Evolutionary conservation across 2,329 filamentous ascomycete species (phyloP).

Genomic region (Aspergillus eucalypticola): DNA sequence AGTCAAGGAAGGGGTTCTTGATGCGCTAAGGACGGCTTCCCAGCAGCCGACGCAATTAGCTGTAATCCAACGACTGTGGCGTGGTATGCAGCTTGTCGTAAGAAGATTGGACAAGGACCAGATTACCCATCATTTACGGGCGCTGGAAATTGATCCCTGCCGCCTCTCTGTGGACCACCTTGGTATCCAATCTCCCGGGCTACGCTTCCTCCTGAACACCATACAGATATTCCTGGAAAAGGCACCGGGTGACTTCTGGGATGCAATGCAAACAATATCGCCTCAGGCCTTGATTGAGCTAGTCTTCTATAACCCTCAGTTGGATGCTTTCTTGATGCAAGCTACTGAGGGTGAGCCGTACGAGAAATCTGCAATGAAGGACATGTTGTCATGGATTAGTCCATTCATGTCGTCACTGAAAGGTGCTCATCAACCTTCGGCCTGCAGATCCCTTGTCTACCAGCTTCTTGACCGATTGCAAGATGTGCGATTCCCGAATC

Average conservation of each 20-base stretch:
- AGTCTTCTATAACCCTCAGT: constrained; percentile 72
- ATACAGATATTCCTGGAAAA: constrained; percentile 72
- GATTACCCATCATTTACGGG: constrained; percentile 75
- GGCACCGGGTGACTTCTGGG: constrained; percentile 81
- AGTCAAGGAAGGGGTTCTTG: constrained; percentile 70
- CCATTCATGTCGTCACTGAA: constrained; percentile 77
- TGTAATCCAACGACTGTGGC: constrained; percentile 74
- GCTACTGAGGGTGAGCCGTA: constrained; percentile 54
- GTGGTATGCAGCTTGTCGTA: constrained; percentile 73
- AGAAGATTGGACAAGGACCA: constrained; percentile 70
- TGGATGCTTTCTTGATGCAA: constrained; percentile 56
- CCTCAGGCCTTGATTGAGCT: constrained; percentile 80
- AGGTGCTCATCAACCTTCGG: constrained; percentile 72
- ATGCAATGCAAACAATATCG: constrained; percentile 77
- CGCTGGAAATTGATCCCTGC: constrained; percentile 71
- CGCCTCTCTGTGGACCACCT: constrained; percentile 66
- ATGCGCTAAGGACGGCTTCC: constrained; percentile 65
- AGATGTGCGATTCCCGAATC: constrained; percentile 40
- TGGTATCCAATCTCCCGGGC: constrained; percentile 60
- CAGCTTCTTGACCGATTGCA: constrained; percentile 67
- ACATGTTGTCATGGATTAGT: constrained; percentile 74
- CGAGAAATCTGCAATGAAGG: constrained; percentile 58
- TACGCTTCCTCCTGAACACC: constrained; percentile 69
- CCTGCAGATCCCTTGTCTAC: constrained; percentile 75
- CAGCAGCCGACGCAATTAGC: constrained; percentile 53